These are phyloP conservation scores for Solanum corneliomulleri DNA, from an alignment of 257 asterid species.

Conservation along the genomic window DNA sequence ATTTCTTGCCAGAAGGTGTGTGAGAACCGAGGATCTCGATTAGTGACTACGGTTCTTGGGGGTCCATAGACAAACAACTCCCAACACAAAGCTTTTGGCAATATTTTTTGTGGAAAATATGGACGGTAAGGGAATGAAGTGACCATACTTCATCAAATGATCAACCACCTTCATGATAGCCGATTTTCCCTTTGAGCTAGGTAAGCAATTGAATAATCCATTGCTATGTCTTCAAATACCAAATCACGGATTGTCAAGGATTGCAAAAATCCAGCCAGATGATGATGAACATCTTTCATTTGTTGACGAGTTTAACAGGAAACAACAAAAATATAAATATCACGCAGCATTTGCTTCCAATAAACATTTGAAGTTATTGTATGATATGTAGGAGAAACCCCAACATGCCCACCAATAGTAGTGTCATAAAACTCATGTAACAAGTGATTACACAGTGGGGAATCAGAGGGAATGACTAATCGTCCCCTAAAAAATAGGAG, in stretches of 20 bases:
- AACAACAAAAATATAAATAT: not conserved
- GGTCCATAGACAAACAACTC: not conserved
- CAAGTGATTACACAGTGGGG: too few species aligned
- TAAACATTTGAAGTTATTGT: not conserved
- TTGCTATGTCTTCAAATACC: too few species aligned
- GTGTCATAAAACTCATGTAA: not conserved
- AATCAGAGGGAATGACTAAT: not conserved
- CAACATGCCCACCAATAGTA: not conserved
- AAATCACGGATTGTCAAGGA: not conserved
- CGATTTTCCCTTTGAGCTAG: not conserved
- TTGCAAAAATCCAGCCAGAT: not conserved
- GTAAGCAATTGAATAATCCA: not conserved
- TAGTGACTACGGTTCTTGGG: too few species aligned
- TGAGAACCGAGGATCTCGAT: not conserved
- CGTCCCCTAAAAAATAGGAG: too few species aligned
- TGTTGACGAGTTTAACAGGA: not conserved
- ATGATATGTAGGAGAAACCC: not conserved
- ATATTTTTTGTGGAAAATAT: too few species aligned
- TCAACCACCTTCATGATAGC: not conserved
- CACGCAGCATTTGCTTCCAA: not conserved
- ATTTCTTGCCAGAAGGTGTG: too few species aligned
- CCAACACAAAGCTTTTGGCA: not conserved
- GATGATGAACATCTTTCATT: not conserved
- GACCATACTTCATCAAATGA: not conserved
- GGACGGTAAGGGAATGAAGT: not conserved